Base-by-base conservation (phyloP, 495 filamentous ascomycete genomes). In the Tuber aestivum region DNA sequence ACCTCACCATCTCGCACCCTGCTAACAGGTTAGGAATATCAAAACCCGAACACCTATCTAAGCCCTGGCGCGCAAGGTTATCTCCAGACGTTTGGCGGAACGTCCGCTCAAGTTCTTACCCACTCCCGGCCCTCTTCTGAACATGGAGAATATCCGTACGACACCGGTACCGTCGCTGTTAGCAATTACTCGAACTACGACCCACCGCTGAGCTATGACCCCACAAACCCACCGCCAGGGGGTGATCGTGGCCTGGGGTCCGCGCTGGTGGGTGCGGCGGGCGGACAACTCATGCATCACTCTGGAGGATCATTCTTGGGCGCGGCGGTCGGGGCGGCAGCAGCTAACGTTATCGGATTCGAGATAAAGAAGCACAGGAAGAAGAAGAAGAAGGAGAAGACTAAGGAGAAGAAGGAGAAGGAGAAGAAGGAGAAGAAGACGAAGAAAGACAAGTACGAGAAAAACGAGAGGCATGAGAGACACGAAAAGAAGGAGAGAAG, bases 231-330 rank as follows among this genome's bases (percentile, higher is more conserved):
- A 18, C 69, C 72, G 81, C 56, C 56, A 18, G 56, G 56, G 56
- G 70, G 83, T 80, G 87, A 88, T 32, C 84, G 79, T 41, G 87
- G 87, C 8, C 82, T 88, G 1, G 86, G 85, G 2, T 84, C 86
- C 12, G 83, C 85, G 2, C 38, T 87, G 35, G 21, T 85, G 21
- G 87, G 87, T 35, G 85, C 82, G 41, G 86, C 84, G 3, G 87
- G 87, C 50, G 85, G 85, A 5, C 83, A 84, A 69, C 69, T 86
- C 32, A 84, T 84, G 68, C 84, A 87, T 69, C 84, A 87, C 72
- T 70, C 86, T 65, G 85, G 86, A 9, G 85, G 84, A 68, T 85
- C 86, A 21, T 32, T 83, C 18, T 42, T 87, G 70, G 84, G 84
- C 3, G 85, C 85, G n/a, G 82, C 84, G 3, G 80, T 84, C 9